Percentiles rank a stretch among this genome's conserved stretches.
phyloP scores from a whole-genome alignment of 2,329 filamentous ascomycete species.

The Colletotrichum truncatum region DNA sequence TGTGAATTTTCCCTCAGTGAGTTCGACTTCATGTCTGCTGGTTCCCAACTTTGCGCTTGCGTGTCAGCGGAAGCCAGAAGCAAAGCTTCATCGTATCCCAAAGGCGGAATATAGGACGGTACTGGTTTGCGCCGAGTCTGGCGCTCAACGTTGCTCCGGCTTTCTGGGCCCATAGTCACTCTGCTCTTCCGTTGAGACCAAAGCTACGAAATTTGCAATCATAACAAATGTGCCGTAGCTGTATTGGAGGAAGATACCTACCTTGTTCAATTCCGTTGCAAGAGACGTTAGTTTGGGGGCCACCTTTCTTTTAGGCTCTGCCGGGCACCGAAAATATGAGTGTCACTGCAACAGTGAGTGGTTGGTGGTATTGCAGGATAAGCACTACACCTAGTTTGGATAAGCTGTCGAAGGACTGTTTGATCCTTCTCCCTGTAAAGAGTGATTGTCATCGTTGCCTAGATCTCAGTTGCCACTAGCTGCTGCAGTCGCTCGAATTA shows the following conservation, averaged over 20 bases:
- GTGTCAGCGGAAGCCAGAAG: constrained; percentile 11
- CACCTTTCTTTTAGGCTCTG: background rate
- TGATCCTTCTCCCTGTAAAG: background rate
- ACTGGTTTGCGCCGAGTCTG: background rate
- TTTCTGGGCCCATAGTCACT: too few relatives aligned
- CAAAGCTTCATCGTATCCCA: constrained; percentile 3
- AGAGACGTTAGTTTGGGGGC: too few relatives aligned
- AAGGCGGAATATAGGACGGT: background rate
- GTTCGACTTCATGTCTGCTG: background rate
- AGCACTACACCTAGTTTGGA: background rate
- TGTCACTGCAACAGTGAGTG: background rate
- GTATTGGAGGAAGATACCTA: background rate
- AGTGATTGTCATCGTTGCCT: background rate
- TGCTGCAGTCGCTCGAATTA: background rate
- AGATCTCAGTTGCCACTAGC: background rate
- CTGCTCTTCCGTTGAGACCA: too few relatives aligned
- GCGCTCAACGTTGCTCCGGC: too few relatives aligned
- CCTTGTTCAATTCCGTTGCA: background rate
- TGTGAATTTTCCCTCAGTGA: background rate
- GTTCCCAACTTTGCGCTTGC: background rate
- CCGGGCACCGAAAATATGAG: background rate
- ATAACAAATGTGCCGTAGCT: background rate
- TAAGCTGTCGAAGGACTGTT: background rate
- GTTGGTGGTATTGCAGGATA: background rate
- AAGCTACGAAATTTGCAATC: background rate